A percentile compares a stretch with the other conserved stretches of the same genome.
phyloP scores from a whole-genome alignment of 2,329 filamentous ascomycete genomes.

The Aspergillus sp. region DNA sequence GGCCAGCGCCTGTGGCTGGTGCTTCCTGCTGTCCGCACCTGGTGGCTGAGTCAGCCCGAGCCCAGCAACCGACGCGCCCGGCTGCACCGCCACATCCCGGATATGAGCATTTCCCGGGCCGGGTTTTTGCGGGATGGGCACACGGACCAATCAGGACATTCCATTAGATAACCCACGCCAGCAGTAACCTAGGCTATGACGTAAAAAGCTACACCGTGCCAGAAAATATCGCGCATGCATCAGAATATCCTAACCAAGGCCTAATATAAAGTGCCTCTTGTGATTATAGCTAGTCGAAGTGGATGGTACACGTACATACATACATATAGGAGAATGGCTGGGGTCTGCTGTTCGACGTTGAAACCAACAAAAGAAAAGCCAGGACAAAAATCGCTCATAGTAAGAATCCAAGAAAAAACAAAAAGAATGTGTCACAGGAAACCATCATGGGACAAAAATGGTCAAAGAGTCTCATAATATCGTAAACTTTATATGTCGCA shows the following conservation, averaged over 20 bases:
- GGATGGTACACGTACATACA: too few species aligned
- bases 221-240: too few species aligned
- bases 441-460: neutral
- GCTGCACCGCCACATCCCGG: slow-evolving; percentile 18
- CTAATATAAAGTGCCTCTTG: too few species aligned
- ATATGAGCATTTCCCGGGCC: slow-evolving; percentile 16
- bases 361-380: slow-evolving; percentile 8
- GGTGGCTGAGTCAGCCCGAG: too few species aligned
- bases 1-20: slow-evolving; percentile 14
- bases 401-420: slow-evolving; percentile 2
- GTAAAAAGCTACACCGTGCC: too few species aligned
- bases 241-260: too few species aligned
- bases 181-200: too few species aligned
- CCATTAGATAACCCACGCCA: too few species aligned
- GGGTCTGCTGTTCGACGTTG: neutral
- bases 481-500: too few species aligned
- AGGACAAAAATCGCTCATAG: slow-evolving; percentile 1
- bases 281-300: too few species aligned
- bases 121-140: slow-evolving; percentile 12
- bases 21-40: too few species aligned
- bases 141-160: slow-evolving; percentile 4
- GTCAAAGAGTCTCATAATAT: too few species aligned
- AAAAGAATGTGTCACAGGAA: slow-evolving; percentile 1
- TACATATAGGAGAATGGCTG: slow-evolving; percentile 1
- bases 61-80: neutral